phyloP scores from a whole-genome alignment of 1,284 basidiomycete genomes.

The Omphalotus olearius region DNA sequence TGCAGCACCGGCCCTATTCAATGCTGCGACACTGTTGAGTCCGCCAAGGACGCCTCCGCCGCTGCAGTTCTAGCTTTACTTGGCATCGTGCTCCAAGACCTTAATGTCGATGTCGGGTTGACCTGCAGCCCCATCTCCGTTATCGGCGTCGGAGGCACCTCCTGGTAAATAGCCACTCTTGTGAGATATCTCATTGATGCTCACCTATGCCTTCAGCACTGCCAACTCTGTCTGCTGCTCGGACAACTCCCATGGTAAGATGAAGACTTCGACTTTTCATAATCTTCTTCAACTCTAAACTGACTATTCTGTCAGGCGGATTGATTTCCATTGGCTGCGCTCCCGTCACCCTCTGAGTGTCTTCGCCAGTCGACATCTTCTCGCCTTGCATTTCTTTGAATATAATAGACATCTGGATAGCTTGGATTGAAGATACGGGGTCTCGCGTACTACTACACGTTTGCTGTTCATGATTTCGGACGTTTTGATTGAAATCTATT shows the following conservation, averaged over 20 bases:
- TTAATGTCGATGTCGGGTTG: slow-evolving; percentile 7
- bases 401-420: too few relatives aligned
- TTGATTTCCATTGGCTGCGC: slow-evolving; percentile 24
- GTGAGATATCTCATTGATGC: not conserved
- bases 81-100: slow-evolving; percentile 10
- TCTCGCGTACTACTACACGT: too few relatives aligned
- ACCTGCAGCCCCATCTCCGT: slow-evolving; percentile 8
- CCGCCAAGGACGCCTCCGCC: not conserved
- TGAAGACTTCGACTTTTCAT: too few relatives aligned
- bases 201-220: not conserved
- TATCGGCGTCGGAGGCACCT: slow-evolving; percentile 6
- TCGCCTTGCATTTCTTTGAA: too few relatives aligned
- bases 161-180: not conserved
- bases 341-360: slow-evolving; percentile 19
- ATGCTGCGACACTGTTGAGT: slow-evolving; percentile 10
- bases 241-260: slow-evolving; percentile 9
- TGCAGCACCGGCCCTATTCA: slow-evolving; percentile 10
- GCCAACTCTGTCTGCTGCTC: slow-evolving; percentile 5
- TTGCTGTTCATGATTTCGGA: too few relatives aligned
- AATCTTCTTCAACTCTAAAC: too few relatives aligned
- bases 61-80: slow-evolving; percentile 1
- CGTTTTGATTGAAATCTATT: too few relatives aligned
- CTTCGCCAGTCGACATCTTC: too few relatives aligned
- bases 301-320: not conserved
- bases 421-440: too few relatives aligned